Evolutionary conservation across 129 eudicot genomes (phyloP).

Genomic region (Flaveria bidentis): DNA sequence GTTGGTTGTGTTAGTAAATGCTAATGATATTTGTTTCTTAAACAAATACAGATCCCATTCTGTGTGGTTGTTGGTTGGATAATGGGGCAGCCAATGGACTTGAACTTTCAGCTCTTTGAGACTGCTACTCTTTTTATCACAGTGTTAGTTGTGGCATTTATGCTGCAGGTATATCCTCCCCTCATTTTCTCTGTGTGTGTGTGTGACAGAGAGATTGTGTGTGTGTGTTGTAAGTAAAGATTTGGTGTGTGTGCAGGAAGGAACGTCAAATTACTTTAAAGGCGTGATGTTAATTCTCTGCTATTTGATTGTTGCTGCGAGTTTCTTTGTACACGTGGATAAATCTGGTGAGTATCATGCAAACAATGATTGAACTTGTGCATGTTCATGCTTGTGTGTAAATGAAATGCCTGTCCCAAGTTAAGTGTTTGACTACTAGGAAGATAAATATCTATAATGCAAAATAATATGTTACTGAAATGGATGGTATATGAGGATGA

Average conservation of each 20-base stretch:
- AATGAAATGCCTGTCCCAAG: not conserved
- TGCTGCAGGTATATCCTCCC: conserved; percentile 76
- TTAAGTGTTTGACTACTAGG: too few species aligned
- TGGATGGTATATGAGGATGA: not conserved
- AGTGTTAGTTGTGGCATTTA: conserved; percentile 88
- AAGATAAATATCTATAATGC: not conserved
- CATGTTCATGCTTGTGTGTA: not conserved
- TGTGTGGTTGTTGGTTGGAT: conserved; percentile 95
- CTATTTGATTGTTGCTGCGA: conserved; percentile 94
- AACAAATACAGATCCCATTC: conserved; percentile 73
- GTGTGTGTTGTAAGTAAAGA: not conserved
- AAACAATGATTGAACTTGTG: not conserved
- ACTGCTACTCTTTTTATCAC: conserved; percentile 92
- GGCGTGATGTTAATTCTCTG: conserved; percentile 91
- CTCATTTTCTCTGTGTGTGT: conserved; percentile 7
- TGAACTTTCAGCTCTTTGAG: conserved; percentile 93
- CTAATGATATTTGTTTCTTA: not conserved
- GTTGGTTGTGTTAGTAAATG: not conserved
- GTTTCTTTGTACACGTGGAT: conserved; percentile 92
- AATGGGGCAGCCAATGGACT: conserved; percentile 89
- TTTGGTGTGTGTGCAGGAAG: conserved; percentile 63
- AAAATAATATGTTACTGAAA: not conserved
- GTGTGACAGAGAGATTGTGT: not conserved
- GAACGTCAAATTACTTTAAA: conserved; percentile 90
- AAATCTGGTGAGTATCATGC: conserved; percentile 55